Evolutionary conservation across 2,329 filamentous ascomycete species (phyloP), one percentile per base, ranked within the genome.

Genomic region (Apiospora pterosperma): DNA sequence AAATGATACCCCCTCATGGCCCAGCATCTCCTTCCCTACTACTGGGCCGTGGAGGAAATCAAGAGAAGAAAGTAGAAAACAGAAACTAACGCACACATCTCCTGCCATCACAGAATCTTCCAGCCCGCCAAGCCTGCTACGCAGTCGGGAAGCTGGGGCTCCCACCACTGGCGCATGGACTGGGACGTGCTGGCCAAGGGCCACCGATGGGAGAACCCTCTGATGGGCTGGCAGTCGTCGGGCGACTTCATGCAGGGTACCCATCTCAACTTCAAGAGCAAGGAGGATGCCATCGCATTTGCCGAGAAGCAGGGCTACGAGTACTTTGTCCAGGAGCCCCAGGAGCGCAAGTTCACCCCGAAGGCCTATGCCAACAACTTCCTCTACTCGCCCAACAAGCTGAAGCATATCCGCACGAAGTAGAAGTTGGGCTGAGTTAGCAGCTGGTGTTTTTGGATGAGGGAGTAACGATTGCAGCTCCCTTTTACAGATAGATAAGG

Each of bases 361-460:
- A 99, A 99, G 88, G 91, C 92, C 12, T 99, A 99, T 78, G 95
- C 96, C 67, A 96, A 97, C 80, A 97, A 98, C 83, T 99, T 98
- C 80, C 76, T 94, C 68, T 94, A 96, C 82, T 89, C 89, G 67
- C 82, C 91, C 14, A 90, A 88, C 79, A 96, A 95, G 86, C 83
- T 98, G 77, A 98, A 97, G 86, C 87, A 90, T 74, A 88, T 94
- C 77, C 86, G 90, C 74, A 92, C 92, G 69, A 95, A 95, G 81
- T 95, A 88, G 36, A 39, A 7, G 16, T n/a, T 2, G 38, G 38
- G 12, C n/a, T n/a, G 38, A 5, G 4, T 6, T 34, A 28, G n/a
- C n/a, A 19, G 48, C 8, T 31, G n/a, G 25, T 16, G 19, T 19
- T 31, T 34, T 34, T 34, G 28, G 16, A 55, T 10, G 28, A n/a